A percentile compares a stretch with the other conserved stretches of the same genome.
phyloP scores from a whole-genome alignment of 345 rosid genomes.

The Moricandia moricandioides region DNA sequence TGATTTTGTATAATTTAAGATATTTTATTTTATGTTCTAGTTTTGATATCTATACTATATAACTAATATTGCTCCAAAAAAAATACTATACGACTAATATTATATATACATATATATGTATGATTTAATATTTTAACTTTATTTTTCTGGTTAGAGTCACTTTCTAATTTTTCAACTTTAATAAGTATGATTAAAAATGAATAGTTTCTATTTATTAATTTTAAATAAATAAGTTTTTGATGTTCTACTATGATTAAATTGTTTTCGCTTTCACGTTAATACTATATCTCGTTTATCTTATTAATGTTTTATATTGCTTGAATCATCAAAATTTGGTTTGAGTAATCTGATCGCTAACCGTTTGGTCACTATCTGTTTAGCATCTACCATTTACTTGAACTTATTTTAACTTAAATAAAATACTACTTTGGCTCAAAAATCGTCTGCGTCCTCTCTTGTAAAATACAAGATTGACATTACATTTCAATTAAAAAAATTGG shows the following conservation, averaged over 20 bases:
- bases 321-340: not conserved
- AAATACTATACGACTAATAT: too few relatives aligned
- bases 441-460: too few relatives aligned
- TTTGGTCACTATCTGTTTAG: not conserved
- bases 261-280: not conserved
- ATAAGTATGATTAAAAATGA: not conserved
- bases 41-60: too few relatives aligned
- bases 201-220: not conserved
- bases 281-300: not conserved
- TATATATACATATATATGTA: not conserved
- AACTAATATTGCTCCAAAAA: too few relatives aligned
- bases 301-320: not conserved
- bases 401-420: not conserved
- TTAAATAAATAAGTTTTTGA: not conserved
- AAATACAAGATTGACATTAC: too few relatives aligned
- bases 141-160: not conserved
- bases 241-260: not conserved
- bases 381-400: not conserved
- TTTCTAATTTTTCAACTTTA: not conserved
- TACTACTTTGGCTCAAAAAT: not conserved
- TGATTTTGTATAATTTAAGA: too few relatives aligned
- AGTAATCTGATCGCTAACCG: not conserved
- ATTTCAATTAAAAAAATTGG: too few relatives aligned
- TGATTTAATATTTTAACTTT: not conserved
- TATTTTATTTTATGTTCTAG: too few relatives aligned